A percentile compares a stretch with the other conserved stretches of the same genome.
Conservation (phyloP, 1,284 basidiomycete species). For the Ustanciosporium gigantosporum region DNA sequence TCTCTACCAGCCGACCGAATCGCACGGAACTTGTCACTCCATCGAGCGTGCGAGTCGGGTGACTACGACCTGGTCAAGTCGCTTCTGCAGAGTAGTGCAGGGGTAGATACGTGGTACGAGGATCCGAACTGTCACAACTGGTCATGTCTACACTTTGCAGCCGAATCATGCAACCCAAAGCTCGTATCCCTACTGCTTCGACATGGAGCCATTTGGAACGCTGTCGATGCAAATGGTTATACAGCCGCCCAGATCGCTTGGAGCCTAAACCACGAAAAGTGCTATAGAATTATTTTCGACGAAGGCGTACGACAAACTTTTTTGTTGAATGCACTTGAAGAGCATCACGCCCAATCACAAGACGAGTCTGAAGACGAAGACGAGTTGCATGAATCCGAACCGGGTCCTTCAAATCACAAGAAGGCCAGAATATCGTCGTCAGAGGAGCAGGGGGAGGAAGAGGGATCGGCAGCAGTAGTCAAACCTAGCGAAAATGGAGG, state of each 20-base stretch:
- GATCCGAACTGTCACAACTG: slow-evolving; percentile 69
- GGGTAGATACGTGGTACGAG: slow-evolving; percentile 79
- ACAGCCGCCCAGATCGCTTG: slow-evolving; percentile 57
- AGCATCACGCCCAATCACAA: neutral
- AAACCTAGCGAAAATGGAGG: slow-evolving; percentile 56
- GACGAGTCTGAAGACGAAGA: slow-evolving; percentile 3
- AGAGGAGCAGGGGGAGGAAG: slow-evolving; percentile 3
- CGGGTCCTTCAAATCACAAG: too few relatives aligned
- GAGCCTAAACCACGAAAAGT: slow-evolving; percentile 44
- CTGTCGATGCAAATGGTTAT: slow-evolving; percentile 60
- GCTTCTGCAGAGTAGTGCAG: slow-evolving; percentile 18
- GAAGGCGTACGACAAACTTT: slow-evolving; percentile 62
- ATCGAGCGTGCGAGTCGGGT: slow-evolving; percentile 39
- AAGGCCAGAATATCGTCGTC: slow-evolving; percentile 6
- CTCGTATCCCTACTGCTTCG: slow-evolving; percentile 73
- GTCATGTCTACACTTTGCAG: slow-evolving; percentile 85
- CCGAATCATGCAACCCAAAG: slow-evolving; percentile 71
- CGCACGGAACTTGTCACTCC: slow-evolving; percentile 40
- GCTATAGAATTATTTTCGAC: slow-evolving; percentile 49
- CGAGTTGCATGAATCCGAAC: slow-evolving; percentile 20
- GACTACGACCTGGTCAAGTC: slow-evolving; percentile 25
- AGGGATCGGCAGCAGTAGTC: slow-evolving; percentile 51
- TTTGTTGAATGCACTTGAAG: slow-evolving; percentile 32
- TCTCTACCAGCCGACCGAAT: slow-evolving; percentile 27
- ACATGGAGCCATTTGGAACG: slow-evolving; percentile 90